These are phyloP conservation scores for Fusarium longipes DNA, from an alignment of 2,329 filamentous ascomycete genomes.

Conservation along the genomic window DNA sequence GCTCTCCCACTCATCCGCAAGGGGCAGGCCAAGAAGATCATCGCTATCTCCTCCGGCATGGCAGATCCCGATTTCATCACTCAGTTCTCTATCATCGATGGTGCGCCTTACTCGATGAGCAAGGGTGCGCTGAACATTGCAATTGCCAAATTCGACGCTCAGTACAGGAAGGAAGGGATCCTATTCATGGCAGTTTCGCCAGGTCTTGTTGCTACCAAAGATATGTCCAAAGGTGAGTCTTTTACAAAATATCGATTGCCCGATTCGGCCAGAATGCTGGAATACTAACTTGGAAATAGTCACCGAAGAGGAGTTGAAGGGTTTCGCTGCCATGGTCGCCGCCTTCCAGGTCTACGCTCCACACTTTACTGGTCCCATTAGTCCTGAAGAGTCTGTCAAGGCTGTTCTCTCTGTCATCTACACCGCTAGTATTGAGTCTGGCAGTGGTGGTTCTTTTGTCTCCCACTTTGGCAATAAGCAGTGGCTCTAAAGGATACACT, in stretches of 20 bases:
- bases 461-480: constrained; percentile 65
- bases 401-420: constrained; percentile 50
- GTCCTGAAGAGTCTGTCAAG: constrained; percentile 51
- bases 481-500: constrained; percentile 56
- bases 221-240: constrained; percentile 42
- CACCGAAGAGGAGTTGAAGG: constrained; percentile 45
- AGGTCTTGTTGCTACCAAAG: constrained; percentile 60
- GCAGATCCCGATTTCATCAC: constrained; percentile 59
- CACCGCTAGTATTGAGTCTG: constrained; percentile 53
- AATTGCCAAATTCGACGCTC: constrained; percentile 63
- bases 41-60: constrained; percentile 60
- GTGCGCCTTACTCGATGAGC: constrained; percentile 58
- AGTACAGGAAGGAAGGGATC: constrained; percentile 62
- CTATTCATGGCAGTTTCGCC: constrained; percentile 64
- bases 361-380: constrained; percentile 50
- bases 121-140: constrained; percentile 65
- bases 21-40: constrained; percentile 65
- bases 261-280: background rate
- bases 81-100: constrained; percentile 50
- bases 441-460: constrained; percentile 62
- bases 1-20: constrained; percentile 65
- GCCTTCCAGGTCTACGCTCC: constrained; percentile 55
- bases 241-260: rapidly evolving
- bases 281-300: constrained; percentile 9
- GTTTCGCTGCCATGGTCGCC: constrained; percentile 38